Conservation (phyloP, 2,329 filamentous ascomycete species). For the Colletotrichum sp. region DNA sequence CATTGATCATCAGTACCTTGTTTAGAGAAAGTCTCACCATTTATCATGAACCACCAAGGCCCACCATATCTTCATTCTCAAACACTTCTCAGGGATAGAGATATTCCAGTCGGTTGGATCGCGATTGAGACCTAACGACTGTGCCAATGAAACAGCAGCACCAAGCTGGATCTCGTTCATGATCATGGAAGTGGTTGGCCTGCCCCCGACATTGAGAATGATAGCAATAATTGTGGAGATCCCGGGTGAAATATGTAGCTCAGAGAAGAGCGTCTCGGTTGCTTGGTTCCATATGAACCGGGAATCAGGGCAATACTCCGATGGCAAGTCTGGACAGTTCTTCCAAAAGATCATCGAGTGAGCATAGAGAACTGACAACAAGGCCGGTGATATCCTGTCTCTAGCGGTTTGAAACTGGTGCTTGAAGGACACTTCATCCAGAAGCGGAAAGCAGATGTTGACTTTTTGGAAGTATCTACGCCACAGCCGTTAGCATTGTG, state of each 20-base stretch:
- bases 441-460: conserved; percentile 64
- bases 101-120: conserved; percentile 59
- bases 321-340: conserved; percentile 45
- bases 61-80: conserved; percentile 63
- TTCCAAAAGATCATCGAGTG: conserved; percentile 64
- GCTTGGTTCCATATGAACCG: conserved; percentile 69
- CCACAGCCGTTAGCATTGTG: not conserved
- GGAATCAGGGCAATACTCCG: conserved; percentile 58
- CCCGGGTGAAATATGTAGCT: conserved; percentile 63
- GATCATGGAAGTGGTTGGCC: conserved; percentile 65
- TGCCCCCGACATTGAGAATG: conserved; percentile 63
- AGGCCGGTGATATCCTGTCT: conserved; percentile 57
- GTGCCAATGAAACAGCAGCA: conserved; percentile 54
- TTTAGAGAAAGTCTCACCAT: conserved; percentile 43
- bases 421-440: conserved; percentile 61
- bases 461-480: conserved; percentile 58
- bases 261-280: conserved; percentile 63
- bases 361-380: conserved; percentile 63
- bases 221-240: conserved; percentile 63
- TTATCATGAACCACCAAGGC: conserved; percentile 57
- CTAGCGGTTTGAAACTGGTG: conserved; percentile 49
- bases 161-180: conserved; percentile 60
- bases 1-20: not conserved
- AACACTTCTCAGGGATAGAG: conserved; percentile 51
- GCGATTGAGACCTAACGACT: conserved; percentile 60